Percentiles rank a stretch among this genome's conserved stretches.
These are phyloP conservation scores for Coniferiporia weirii DNA, from an alignment of 1,284 basidiomycete species.

Conservation along the genomic window DNA sequence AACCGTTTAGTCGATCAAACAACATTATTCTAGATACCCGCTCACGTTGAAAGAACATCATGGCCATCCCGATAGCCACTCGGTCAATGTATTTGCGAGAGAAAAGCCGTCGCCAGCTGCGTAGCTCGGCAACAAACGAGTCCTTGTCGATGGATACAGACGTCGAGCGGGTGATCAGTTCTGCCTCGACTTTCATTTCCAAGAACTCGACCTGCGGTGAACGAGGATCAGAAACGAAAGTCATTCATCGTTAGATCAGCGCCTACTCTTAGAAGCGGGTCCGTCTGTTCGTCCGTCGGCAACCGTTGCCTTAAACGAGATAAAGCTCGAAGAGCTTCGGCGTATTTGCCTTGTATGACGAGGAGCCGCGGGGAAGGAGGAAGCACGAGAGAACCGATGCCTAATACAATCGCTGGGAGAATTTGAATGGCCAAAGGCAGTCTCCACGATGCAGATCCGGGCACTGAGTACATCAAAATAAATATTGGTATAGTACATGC, in stretches of 20 bases:
- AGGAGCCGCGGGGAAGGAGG: slow-evolving; percentile 72
- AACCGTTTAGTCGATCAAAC: background rate
- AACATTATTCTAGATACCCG: no score
- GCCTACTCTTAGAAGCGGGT: slow-evolving; percentile 52
- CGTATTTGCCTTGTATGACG: slow-evolving; percentile 49
- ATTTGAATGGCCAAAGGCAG: slow-evolving; percentile 71
- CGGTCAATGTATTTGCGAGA: slow-evolving; percentile 46
- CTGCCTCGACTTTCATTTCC: slow-evolving; percentile 65
- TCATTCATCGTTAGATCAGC: no score
- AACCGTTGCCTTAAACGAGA: slow-evolving; percentile 46
- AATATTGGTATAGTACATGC: background rate
- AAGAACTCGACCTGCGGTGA: slow-evolving; percentile 54
- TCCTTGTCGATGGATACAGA: slow-evolving; percentile 23
- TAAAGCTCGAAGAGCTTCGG: slow-evolving; percentile 48
- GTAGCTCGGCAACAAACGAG: slow-evolving; percentile 34
- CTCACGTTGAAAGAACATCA: slow-evolving; percentile 80
- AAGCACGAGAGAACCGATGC: slow-evolving; percentile 55
- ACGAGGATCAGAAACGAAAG: no score
- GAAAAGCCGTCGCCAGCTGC: slow-evolving; percentile 53
- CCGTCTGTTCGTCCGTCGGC: slow-evolving; percentile 23
- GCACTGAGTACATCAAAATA: slow-evolving; percentile 8
- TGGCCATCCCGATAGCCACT: slow-evolving; percentile 61
- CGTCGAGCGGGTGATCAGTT: slow-evolving; percentile 38
- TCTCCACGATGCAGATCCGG: slow-evolving; percentile 65
- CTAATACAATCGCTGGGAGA: slow-evolving; percentile 62